These are phyloP conservation scores for Amanita pseudoporphyria DNA, from an alignment of 768 basidiomycete species.

Conservation along the genomic window DNA sequence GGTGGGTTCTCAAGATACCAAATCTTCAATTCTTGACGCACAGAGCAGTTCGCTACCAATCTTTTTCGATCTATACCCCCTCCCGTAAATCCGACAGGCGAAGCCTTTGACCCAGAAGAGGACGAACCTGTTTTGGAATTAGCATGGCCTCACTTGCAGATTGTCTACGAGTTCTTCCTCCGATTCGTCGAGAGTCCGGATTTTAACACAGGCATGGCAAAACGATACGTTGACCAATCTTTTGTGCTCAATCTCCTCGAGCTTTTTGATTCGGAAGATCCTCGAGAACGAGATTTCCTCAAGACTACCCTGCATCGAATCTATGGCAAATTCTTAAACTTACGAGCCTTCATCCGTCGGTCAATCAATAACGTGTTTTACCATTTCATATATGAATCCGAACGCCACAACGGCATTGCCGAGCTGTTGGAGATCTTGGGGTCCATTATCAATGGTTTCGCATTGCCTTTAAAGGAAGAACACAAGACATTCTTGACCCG, in stretches of 20 bases:
- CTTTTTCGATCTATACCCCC: constrained; percentile 99
- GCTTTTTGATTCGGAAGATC: constrained; percentile 97
- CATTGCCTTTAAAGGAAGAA: constrained; percentile 94
- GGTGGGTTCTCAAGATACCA: constrained; percentile 41
- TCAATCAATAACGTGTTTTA: constrained; percentile 99
- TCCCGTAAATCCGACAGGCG: constrained; percentile 95
- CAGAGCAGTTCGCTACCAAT: constrained; percentile 84
- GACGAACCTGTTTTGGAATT: constrained; percentile 98
- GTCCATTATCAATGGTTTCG: constrained; percentile 99
- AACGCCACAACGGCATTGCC: constrained; percentile 98
- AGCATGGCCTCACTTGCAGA: constrained; percentile 98
- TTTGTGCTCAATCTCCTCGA: constrained; percentile 97
- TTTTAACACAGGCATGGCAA: constrained; percentile 97
- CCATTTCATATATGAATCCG: constrained; percentile 97
- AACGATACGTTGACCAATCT: constrained; percentile 92
- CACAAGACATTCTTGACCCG: constrained; percentile 97
- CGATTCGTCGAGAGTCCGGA: constrained; percentile 97
- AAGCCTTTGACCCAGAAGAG: constrained; percentile 99
- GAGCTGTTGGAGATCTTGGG: constrained; percentile 97
- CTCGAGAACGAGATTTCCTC: constrained; percentile 96
- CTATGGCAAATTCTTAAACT: constrained; percentile 98
- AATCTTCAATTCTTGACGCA: constrained; percentile 7
- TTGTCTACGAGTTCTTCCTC: constrained; percentile 99
- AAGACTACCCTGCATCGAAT: constrained; percentile 99
- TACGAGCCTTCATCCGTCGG: constrained; percentile 96